phyloP scores from a whole-genome alignment of 495 filamentous ascomycete genomes.

The Podospora bellae-mahoneyi region DNA sequence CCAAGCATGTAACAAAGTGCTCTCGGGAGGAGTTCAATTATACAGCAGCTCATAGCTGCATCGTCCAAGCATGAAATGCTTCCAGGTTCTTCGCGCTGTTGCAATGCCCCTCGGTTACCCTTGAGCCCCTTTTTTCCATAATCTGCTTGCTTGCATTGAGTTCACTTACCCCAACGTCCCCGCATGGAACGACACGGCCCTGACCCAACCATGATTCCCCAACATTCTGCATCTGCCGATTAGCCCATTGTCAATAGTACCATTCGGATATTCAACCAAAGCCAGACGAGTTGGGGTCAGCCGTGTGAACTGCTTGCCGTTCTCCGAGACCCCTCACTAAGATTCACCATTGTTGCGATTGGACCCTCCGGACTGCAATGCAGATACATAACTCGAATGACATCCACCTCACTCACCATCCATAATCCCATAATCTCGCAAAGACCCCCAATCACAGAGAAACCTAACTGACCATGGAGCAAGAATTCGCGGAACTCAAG shows the following conservation, averaged over 20 bases:
- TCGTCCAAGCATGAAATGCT: too few species aligned
- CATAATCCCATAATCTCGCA: not conserved
- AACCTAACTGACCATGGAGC: slow-evolving; percentile 11
- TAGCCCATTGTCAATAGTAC: not conserved
- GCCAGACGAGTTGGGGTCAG: not conserved
- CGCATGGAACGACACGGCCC: not conserved
- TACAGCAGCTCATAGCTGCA: too few species aligned
- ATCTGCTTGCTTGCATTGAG: too few species aligned
- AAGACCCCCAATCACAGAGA: not conserved
- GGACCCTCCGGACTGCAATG: not conserved
- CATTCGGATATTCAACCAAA: not conserved
- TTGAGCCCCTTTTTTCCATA: too few species aligned
- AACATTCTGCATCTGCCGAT: not conserved
- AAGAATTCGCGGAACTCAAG: slow-evolving; percentile 44
- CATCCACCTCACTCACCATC: not conserved
- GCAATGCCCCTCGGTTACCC: too few species aligned
- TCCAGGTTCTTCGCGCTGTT: too few species aligned
- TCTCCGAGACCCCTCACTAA: not conserved
- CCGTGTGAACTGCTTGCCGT: not conserved
- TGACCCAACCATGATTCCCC: not conserved
- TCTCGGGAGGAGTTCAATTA: too few species aligned
- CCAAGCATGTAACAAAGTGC: too few species aligned
- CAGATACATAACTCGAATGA: not conserved
- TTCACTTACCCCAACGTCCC: not conserved
- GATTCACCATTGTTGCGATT: not conserved